A percentile compares a stretch with the other conserved stretches of the same genome.
phyloP scores from a whole-genome alignment of 257 asterid species.

The Anisodus acutangulus region DNA sequence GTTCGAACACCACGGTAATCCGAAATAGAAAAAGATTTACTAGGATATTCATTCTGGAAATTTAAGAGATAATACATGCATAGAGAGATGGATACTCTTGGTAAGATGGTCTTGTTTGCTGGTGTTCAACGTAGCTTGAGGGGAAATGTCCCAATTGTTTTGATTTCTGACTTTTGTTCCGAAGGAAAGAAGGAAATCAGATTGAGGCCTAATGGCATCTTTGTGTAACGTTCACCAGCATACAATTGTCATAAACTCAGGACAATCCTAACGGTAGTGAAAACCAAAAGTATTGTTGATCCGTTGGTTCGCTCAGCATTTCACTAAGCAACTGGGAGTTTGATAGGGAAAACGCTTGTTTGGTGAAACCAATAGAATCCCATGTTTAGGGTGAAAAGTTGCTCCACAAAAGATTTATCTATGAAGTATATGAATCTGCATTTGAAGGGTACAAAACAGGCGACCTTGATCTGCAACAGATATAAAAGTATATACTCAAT shows the following conservation, averaged over 20 bases:
- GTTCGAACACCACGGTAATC: no score
- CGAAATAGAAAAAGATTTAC: not conserved
- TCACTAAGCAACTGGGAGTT: not conserved
- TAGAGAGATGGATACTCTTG: slow-evolving; percentile 6
- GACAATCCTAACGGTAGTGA: not conserved
- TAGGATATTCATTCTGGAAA: slow-evolving; percentile 3
- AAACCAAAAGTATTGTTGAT: not conserved
- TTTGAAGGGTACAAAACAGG: not conserved
- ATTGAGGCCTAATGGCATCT: not conserved
- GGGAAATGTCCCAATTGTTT: not conserved
- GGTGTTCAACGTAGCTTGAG: not conserved
- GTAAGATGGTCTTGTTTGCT: not conserved
- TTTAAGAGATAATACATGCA: not conserved
- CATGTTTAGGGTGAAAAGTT: not conserved
- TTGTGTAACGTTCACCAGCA: not conserved
- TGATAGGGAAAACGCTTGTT: not conserved
- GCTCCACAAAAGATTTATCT: not conserved
- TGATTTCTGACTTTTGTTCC: not conserved
- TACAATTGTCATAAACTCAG: not conserved
- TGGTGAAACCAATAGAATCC: not conserved
- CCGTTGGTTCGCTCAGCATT: not conserved
- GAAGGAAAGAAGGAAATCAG: not conserved
- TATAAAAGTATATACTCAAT: not conserved
- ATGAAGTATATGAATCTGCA: not conserved
- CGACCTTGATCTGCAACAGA: not conserved